Conservation (phyloP, 2,329 filamentous ascomycete genomes). For the Fusarium nygamai region DNA sequence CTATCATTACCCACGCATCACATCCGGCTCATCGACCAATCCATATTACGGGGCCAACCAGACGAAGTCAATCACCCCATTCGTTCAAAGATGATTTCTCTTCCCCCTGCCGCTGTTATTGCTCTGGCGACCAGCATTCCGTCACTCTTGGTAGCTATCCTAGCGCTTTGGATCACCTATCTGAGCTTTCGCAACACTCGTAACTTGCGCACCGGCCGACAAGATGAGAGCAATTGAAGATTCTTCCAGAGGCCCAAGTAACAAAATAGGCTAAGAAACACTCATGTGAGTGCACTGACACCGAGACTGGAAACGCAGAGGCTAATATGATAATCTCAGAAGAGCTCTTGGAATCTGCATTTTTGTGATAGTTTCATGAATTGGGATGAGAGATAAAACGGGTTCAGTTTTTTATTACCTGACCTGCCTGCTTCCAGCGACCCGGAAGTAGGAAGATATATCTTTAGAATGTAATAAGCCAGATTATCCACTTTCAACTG, state of each 20-base stretch:
- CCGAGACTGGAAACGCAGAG: not conserved
- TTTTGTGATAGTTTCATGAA: not conserved
- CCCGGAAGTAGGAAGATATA: not conserved
- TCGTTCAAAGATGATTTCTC: not conserved
- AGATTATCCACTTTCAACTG: no score
- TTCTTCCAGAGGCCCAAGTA: accelerated
- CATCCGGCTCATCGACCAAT: not conserved
- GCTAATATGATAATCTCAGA: not conserved
- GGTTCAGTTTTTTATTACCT: not conserved
- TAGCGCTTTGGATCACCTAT: not conserved
- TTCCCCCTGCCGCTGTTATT: not conserved
- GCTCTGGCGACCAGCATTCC: not conserved
- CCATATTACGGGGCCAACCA: not conserved
- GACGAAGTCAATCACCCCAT: not conserved
- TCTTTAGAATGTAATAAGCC: no score
- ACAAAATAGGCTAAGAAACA: not conserved
- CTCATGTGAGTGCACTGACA: not conserved
- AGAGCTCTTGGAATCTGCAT: accelerated
- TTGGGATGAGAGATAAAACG: accelerated
- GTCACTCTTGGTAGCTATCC: not conserved
- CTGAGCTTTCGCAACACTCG: not conserved
- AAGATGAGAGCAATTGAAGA: not conserved
- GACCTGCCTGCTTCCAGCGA: accelerated
- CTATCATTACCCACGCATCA: not conserved
- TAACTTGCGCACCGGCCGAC: not conserved